Conservation (phyloP, 2,329 filamentous ascomycete genomes). For the Hyphodiscus sp. region DNA sequence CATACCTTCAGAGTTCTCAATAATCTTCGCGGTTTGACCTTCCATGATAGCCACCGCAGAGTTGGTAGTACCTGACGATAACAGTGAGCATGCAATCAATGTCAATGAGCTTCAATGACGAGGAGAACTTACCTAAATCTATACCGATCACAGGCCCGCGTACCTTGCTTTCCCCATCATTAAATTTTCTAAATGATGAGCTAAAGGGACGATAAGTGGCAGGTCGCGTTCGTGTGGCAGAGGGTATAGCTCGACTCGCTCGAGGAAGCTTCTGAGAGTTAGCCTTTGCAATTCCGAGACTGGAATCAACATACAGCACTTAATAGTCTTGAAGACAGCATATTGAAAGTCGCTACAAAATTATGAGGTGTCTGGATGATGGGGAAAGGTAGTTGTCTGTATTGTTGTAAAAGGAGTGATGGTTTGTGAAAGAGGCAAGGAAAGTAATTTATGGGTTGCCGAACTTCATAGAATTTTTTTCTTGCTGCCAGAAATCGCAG, state of each 20-base stretch:
- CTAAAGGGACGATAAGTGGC: slow-evolving; percentile 62
- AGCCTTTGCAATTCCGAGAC: not conserved
- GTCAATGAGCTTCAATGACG: slow-evolving; percentile 3
- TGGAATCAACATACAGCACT: slow-evolving; percentile 59
- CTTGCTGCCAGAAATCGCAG: not conserved
- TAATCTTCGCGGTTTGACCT: slow-evolving; percentile 90
- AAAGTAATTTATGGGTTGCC: not conserved
- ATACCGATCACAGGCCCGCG: slow-evolving; percentile 97
- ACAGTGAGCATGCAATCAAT: slow-evolving; percentile 17
- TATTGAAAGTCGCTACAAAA: slow-evolving; percentile 38
- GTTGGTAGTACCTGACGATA: slow-evolving; percentile 72
- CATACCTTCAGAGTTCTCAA: slow-evolving; percentile 93
- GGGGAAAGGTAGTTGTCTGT: slow-evolving; percentile 11
- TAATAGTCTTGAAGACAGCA: slow-evolving; percentile 66
- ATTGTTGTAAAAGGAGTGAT: slow-evolving; percentile 17
- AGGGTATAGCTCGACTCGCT: slow-evolving; percentile 65
- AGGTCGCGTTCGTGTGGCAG: slow-evolving; percentile 63
- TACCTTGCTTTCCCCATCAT: slow-evolving; percentile 73
- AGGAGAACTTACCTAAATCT: slow-evolving; percentile 67
- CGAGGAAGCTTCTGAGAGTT: slow-evolving; percentile 61
- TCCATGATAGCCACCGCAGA: slow-evolving; percentile 97
- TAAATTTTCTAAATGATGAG: slow-evolving; percentile 66
- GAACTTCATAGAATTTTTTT: not conserved
- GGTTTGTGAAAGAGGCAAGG: slow-evolving; percentile 2
- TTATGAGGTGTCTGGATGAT: slow-evolving; percentile 8